Percentiles rank a stretch among this genome's conserved stretches.
These are phyloP conservation scores for Acidomyces sp. DNA, from an alignment of 495 filamentous ascomycete species.

Conservation along the genomic window DNA sequence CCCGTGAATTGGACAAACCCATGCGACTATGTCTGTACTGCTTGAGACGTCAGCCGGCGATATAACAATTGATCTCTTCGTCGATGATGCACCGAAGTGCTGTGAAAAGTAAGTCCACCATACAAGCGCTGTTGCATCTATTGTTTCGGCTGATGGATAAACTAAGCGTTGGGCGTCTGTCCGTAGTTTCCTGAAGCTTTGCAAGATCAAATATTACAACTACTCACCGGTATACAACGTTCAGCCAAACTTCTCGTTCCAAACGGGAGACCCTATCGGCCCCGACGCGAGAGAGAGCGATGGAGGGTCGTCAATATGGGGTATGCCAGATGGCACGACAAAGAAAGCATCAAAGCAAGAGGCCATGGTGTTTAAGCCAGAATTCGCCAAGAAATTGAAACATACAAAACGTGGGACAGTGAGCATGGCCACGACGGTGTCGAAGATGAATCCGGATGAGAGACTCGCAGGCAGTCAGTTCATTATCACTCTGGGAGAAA, in stretches of 20 bases:
- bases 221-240: constrained; percentile 79
- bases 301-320: constrained; percentile 88
- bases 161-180: constrained; percentile 38
- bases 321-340: constrained; percentile 51
- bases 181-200: constrained; percentile 86
- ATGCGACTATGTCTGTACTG: constrained; percentile 54
- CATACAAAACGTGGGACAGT: constrained; percentile 80
- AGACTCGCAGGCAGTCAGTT: constrained; percentile 79
- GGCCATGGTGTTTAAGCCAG: constrained; percentile 67
- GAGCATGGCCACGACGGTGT: constrained; percentile 81
- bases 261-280: constrained; percentile 85
- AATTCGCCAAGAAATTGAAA: constrained; percentile 71
- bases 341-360: constrained; percentile 22
- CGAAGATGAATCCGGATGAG: constrained; percentile 63
- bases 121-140: constrained; percentile 3
- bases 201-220: constrained; percentile 97
- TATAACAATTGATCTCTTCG: constrained; percentile 80
- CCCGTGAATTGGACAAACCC: not conserved
- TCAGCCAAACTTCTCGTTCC: constrained; percentile 85
- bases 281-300: constrained; percentile 70
- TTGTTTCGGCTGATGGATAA: constrained; percentile 24
- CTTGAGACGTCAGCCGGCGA: constrained; percentile 86
- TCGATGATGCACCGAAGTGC: constrained; percentile 72
- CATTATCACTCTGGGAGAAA: constrained; percentile 74
- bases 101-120: constrained; percentile 69